Evolutionary conservation across 768 basidiomycete species (phyloP).

Genomic region (Wakefieldia striispora): DNA sequence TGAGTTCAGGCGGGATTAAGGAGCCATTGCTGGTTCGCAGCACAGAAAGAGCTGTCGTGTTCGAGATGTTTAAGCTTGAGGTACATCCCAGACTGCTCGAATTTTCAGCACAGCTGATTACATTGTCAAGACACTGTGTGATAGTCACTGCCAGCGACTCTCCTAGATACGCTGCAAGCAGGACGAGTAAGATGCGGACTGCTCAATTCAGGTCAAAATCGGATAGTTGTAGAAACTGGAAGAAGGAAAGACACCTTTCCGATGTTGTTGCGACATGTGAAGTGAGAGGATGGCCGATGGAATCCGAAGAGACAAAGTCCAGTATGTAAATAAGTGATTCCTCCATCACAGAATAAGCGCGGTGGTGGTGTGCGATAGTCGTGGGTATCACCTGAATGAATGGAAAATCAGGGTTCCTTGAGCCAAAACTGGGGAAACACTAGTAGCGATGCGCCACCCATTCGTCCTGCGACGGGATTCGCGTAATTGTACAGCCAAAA

Average conservation of each 20-base stretch:
- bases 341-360: too few species aligned
- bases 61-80: constrained; percentile 1
- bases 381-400: too few species aligned
- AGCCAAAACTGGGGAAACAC: too few species aligned
- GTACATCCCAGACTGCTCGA: neutral
- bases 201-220: neutral
- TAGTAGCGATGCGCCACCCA: too few species aligned
- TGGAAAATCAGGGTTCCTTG: too few species aligned
- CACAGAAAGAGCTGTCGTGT: constrained; percentile 9
- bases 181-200: constrained; percentile 1
- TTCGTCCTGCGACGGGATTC: too few species aligned
- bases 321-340: too few species aligned
- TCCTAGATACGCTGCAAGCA: neutral
- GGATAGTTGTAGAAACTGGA: neutral
- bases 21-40: constrained; percentile 12
- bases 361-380: too few species aligned
- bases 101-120: constrained; percentile 3
- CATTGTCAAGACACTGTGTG: constrained; percentile 9
- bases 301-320: too few species aligned
- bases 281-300: neutral
- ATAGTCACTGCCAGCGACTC: constrained; percentile 1
- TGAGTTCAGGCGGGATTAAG: neutral
- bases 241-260: constrained; percentile 3
- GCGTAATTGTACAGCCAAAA: too few species aligned
- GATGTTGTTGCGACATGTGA: constrained; percentile 2